Evolutionary conservation across 768 basidiomycete genomes (phyloP).

Genomic region (Pleurotus cornucopiae): DNA sequence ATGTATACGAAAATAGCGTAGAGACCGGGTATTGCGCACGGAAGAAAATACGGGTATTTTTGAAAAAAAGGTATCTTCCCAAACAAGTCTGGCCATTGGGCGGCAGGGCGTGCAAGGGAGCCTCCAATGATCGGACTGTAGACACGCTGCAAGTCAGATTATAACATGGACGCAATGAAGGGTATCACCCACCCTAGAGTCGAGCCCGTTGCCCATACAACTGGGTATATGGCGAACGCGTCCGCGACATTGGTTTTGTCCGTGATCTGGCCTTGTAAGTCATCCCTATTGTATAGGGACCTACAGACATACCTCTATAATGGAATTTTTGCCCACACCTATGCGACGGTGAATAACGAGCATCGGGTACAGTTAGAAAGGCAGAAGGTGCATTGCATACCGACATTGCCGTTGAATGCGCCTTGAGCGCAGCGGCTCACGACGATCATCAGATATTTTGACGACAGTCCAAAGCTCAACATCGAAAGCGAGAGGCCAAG

Average conservation of each 20-base stretch:
- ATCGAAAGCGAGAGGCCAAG: slow-evolving; percentile 27
- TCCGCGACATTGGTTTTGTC: slow-evolving; percentile 42
- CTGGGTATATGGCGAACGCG: slow-evolving; percentile 2
- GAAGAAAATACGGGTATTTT: slow-evolving; percentile 45
- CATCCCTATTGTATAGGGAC: neutral
- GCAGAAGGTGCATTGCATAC: slow-evolving; percentile 34
- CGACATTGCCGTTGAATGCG: slow-evolving; percentile 27
- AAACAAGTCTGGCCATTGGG: slow-evolving; percentile 44
- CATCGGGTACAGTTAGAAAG: neutral
- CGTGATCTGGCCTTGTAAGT: slow-evolving; percentile 35
- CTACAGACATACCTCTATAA: neutral
- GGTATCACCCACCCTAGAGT: neutral
- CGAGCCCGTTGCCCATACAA: slow-evolving; percentile 5
- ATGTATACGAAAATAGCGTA: slow-evolving; percentile 24
- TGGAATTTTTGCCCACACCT: slow-evolving; percentile 5
- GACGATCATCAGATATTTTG: slow-evolving; percentile 15
- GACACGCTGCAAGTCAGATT: neutral
- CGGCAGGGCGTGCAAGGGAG: slow-evolving; percentile 40
- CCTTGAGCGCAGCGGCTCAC: slow-evolving; percentile 1
- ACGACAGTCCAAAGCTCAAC: slow-evolving; percentile 30
- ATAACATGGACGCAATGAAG: too few relatives aligned
- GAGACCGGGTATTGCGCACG: slow-evolving; percentile 47
- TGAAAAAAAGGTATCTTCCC: slow-evolving; percentile 38
- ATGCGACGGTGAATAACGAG: too few relatives aligned
- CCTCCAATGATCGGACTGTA: slow-evolving; percentile 46